A percentile compares a stretch with the other conserved stretches of the same genome.
Evolutionary conservation across 2,329 filamentous ascomycete species (phyloP).

Genomic region (Cyphellophora europaea): DNA sequence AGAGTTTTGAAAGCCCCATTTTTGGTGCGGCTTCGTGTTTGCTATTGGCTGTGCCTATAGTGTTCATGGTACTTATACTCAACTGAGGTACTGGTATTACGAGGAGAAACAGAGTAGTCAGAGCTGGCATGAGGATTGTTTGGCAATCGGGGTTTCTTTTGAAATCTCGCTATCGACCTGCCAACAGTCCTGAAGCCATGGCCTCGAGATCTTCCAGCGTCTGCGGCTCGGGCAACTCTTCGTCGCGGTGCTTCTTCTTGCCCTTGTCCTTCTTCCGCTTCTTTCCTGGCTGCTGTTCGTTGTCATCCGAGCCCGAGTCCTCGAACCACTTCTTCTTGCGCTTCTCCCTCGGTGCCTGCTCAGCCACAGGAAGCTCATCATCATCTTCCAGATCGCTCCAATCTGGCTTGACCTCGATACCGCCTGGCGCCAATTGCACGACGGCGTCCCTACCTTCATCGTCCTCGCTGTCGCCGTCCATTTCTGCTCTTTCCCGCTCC

Average conservation of each 20-base stretch:
- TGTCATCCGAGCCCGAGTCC: conserved; percentile 19
- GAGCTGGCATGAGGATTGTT: too few relatives aligned
- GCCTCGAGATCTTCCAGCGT: conserved; percentile 40
- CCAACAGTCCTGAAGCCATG: conserved; percentile 33
- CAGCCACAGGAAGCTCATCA: conserved; percentile 9
- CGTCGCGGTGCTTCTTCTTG: conserved; percentile 20
- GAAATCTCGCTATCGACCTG: too few relatives aligned
- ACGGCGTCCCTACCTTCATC: conserved; percentile 22
- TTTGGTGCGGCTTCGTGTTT: too few relatives aligned
- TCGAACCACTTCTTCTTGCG: conserved; percentile 31
- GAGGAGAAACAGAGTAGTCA: too few relatives aligned
- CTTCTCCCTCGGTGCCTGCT: conserved; percentile 24
- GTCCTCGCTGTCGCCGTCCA: conserved; percentile 18
- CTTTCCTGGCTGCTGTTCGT: conserved; percentile 20
- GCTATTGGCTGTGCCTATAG: too few relatives aligned
- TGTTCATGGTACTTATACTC: too few relatives aligned
- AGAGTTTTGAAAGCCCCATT: too few relatives aligned
- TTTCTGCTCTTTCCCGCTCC: conserved; percentile 26
- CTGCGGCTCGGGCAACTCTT: conserved; percentile 23
- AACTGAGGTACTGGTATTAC: too few relatives aligned
- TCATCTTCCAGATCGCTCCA: conserved; percentile 13
- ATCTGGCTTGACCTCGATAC: conserved; percentile 5
- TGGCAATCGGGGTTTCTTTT: too few relatives aligned
- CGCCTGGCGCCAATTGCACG: conserved; percentile 24
- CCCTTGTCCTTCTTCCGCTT: conserved; percentile 16